Evolutionary conservation across 2,329 filamentous ascomycete genomes (phyloP).

Genomic region (Aspergillus ochraceoroseus): DNA sequence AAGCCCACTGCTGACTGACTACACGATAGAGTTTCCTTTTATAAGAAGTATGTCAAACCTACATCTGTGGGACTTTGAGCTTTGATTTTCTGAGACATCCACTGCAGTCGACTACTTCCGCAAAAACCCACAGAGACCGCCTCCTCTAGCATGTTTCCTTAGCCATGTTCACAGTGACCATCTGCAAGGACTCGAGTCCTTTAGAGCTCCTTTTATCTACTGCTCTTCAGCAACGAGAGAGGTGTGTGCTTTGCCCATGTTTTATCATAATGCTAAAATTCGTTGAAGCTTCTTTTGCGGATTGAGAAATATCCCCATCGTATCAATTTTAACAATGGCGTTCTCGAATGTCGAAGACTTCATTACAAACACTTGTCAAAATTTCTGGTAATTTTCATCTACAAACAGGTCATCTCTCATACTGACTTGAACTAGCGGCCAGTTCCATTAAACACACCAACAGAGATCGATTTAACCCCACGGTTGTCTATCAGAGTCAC

Average conservation of each 20-base stretch:
- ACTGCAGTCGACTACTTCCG: conserved; percentile 74
- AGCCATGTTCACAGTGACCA: conserved; percentile 94
- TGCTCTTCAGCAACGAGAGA: conserved; percentile 79
- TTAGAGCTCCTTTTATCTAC: conserved; percentile 79
- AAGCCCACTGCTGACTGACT: conserved; percentile 8
- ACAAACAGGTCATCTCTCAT: neutral
- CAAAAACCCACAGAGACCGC: conserved; percentile 47
- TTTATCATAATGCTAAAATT: neutral
- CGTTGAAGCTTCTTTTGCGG: conserved; percentile 60
- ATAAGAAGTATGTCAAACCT: conserved; percentile 56
- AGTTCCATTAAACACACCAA: conserved; percentile 76
- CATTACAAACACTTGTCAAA: conserved; percentile 72
- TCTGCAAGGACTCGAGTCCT: conserved; percentile 69
- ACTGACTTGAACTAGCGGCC: conserved; percentile 54
- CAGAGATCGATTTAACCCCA: conserved; percentile 66
- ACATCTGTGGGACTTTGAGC: neutral
- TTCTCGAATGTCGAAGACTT: conserved; percentile 67
- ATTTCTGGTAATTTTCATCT: conserved; percentile 51
- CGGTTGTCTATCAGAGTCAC: conserved; percentile 70
- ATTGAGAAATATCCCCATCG: conserved; percentile 75
- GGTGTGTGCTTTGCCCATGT: conserved; percentile 32
- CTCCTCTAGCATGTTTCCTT: conserved; percentile 78
- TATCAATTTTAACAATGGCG: conserved; percentile 72
- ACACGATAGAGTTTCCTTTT: conserved; percentile 63
- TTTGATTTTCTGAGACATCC: neutral